Base-by-base conservation (phyloP, 2,329 filamentous ascomycete species). In the Epicoccum nigrum region DNA sequence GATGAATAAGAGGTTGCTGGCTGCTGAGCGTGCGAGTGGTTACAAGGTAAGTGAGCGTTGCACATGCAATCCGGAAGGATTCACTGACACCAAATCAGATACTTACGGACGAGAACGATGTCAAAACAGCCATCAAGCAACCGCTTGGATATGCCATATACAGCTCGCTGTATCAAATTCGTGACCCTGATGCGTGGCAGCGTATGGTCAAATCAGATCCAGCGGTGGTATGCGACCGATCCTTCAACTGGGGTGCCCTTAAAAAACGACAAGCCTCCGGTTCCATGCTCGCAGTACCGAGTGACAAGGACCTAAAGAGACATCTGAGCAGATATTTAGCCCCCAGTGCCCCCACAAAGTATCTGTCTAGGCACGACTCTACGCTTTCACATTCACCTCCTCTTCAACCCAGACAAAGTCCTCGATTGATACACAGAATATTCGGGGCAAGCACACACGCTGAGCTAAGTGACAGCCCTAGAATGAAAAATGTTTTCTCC, bases 221-320 rank as follows among this genome's bases (percentile, higher is more conserved):
- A 48, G n/a, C 34, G 39, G 40, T 9, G 9, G 23, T 25, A 7
- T 9, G 23, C 9, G 9, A 25, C 12, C 4, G 28, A 30, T 30
- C 7, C 2, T 6, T 52, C 1, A 23, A 17, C 7, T 28, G 16
- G 27, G 4, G 42, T 1, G 6, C 49, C 31, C 15, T 46, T 42
- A 43, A 30, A 8, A 42, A 40, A 2, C 50, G 51, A 33, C 59
- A 45, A 38, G 42, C 59, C 4, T 31, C 51, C 5, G 57, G 62
- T 11, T 52, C 46, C 17, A 21, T 63, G 6, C 51, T 65, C n/a
- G 45, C 55, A 7, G 49, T 51, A 15, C 56, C 61, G 2, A 49
- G 47, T 2, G 45, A 58, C 15, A 35, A 47, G 13, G 47, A 45
- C 7, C 35, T 45, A 2, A 60, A 60, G 19, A 56, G 55, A 7